Base-by-base conservation (phyloP, 2,329 filamentous ascomycete species). In the Aspergillus sojae region DNA sequence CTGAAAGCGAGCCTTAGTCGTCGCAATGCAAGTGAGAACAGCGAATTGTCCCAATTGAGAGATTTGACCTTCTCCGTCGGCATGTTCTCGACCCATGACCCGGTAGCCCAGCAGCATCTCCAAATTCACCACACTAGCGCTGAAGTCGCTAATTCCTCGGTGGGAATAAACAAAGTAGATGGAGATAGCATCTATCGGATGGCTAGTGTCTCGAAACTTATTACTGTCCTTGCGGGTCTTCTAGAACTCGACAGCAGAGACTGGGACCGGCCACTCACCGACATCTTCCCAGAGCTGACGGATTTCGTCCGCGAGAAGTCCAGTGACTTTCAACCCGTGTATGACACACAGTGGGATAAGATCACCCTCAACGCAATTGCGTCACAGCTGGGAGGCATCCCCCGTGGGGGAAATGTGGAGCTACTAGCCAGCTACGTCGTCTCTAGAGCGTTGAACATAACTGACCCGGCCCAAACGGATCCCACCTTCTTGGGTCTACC, bases 281-380 rank as follows among this genome's bases (percentile, higher is more conserved):
- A 82, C 41, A 82, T 83, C 58, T 70, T 85, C 6, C 81, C 83
- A 0, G 75, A 79, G 55, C 66, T 79, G 9, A 65, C 68, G 5
- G 58, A 70, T 5, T 65, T 68, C 79, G 48, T 67, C 36, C 34
- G 58, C 12, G 62, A 64, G 11, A 48, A 71, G 62, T 45, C 65
- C 67, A 50, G 67, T 58, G 5, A 68, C 50, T 58, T 70, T 7
- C 73, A 78, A 53, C 67, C 68, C 4, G 70, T 81, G 9, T 70
- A 72, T 28, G 71, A 74, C 1, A 71, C 82, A 2, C 70, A 78
- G 48, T 86, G 83, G 83, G 77, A 83, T 41, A 78, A 82, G 11
- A 72, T 86, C 36, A 85, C 82, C 0, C 71, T 84, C 5, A 77
- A 76, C 5, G 76, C 81, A 23, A 70, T 85, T 10, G 80, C 81